A percentile compares a stretch with the other conserved stretches of the same genome.
phyloP scores from a whole-genome alignment of 495 filamentous ascomycete genomes.

The Hyaloscypha hepaticicola region DNA sequence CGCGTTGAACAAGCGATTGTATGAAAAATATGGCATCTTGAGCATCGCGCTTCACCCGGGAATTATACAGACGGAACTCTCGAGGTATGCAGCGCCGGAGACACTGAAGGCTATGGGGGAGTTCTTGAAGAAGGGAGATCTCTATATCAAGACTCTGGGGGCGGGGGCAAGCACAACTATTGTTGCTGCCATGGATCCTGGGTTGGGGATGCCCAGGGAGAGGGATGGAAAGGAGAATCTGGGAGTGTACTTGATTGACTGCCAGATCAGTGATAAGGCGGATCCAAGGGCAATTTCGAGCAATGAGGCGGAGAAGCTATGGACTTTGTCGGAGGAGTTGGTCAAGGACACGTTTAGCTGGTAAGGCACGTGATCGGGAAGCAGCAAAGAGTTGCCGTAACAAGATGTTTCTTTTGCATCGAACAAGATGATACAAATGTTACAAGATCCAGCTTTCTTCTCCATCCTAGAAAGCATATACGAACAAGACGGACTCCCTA shows the following conservation, averaged over 20 bases:
- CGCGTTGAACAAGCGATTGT: constrained; percentile 42
- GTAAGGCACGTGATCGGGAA: no score
- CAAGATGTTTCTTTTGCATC: no score
- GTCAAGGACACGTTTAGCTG: constrained; percentile 38
- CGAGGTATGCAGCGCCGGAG: constrained; percentile 33
- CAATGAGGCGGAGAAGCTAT: constrained; percentile 46
- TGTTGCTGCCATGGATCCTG: constrained; percentile 22
- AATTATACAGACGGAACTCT: constrained; percentile 35
- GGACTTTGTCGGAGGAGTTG: constrained; percentile 49
- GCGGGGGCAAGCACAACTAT: constrained; percentile 19
- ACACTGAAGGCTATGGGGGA: constrained; percentile 35
- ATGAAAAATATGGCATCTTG: constrained; percentile 16
- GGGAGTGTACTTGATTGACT: constrained; percentile 15
- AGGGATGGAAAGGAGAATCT: constrained; percentile 9
- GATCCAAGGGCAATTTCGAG: constrained; percentile 8
- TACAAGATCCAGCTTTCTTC: no score
- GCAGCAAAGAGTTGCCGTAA: no score
- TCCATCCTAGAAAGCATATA: no score
- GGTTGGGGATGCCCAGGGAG: background rate
- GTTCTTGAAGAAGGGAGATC: constrained; percentile 30
- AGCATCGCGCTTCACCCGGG: constrained; percentile 29
- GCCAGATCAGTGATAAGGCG: constrained; percentile 29
- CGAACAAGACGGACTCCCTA: no score
- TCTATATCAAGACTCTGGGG: constrained; percentile 38
- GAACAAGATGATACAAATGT: no score